Base-by-base conservation (phyloP, 2,329 filamentous ascomycete genomes). In the Blumeria graminis region DNA sequence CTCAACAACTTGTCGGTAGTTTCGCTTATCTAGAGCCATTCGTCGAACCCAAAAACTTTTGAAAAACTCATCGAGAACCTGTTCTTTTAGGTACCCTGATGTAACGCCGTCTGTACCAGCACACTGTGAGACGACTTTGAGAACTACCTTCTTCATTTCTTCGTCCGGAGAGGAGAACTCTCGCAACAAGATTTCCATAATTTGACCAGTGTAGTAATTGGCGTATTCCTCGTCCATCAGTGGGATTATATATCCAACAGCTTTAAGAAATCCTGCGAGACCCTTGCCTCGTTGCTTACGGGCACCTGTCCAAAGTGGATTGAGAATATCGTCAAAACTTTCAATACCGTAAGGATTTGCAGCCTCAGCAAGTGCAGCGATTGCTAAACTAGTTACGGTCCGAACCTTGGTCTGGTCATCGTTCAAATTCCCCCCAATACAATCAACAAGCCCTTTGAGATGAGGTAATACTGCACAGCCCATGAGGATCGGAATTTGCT, bases 151-250 rank as follows among this genome's bases (percentile, higher is more conserved):
- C 72, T 96, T 98, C 92, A 98, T 98, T 70, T 98, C 92, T 69
- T 98, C 92, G 62, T 98, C 92, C 0, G 92, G 92, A 0, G 90
- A 95, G 6, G 88, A 85, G 65, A 98, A 98, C 67, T 98, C 92
- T 64, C 92, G 81, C 34, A 96, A 78, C 13, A 98, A 73, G 64
- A 96, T 96, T 69, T 96, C 92, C 90, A 98, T 96, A 65, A 98
- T 95, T 69, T 98, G 89, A 62, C 82, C 86, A 8, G 92, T 96
- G 66, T 98, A 98, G 71, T 98, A 98, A 68, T 95, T 96, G 70
- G 92, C 90, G 68, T 95, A 96, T 67, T 98, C 92, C 70, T 98
- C 92, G 71, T 98, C 92, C 92, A 98, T 98, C 55, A 98, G 77
- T 4, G 92, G 92, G 60, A 98, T 96, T 66, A 98, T 94, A 68